Conservation (phyloP, 2,329 filamentous ascomycete species). For the Claviceps monticola region DNA sequence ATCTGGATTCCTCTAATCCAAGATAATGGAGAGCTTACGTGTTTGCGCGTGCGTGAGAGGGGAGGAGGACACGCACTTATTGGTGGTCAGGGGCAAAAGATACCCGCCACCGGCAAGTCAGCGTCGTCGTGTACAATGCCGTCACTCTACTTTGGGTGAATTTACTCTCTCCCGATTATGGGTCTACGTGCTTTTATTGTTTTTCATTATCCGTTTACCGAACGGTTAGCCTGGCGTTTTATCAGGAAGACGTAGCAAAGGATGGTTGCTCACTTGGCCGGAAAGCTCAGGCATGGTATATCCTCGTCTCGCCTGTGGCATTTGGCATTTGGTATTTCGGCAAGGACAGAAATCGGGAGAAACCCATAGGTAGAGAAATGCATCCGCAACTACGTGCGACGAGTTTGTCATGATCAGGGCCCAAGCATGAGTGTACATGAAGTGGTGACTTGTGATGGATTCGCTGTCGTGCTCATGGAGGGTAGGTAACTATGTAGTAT, state of each 20-base stretch:
- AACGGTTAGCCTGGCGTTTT: conserved; percentile 4
- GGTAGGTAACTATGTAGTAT: too few species aligned
- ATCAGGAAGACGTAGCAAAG: conserved; percentile 3
- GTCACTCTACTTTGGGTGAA: background rate
- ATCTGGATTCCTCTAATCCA: conserved; percentile 35
- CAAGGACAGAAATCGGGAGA: background rate
- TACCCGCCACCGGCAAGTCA: background rate
- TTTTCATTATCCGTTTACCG: background rate
- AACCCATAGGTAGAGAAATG: background rate
- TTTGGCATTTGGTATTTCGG: background rate
- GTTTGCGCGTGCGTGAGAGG: background rate
- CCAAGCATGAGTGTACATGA: background rate
- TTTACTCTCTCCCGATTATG: background rate
- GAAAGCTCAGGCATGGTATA: background rate
- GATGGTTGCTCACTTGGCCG: conserved; percentile 1
- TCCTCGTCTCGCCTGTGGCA: background rate
- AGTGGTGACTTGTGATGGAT: background rate
- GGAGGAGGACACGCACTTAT: background rate
- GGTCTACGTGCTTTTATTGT: background rate
- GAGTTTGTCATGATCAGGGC: background rate
- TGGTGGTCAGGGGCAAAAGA: conserved; percentile 1
- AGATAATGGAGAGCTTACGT: conserved; percentile 16
- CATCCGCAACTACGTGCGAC: background rate
- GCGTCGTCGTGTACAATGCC: background rate
- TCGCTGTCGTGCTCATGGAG: background rate